phyloP scores from a whole-genome alignment of 164 flowering plant species.

The Tinospora cordifolia region DNA sequence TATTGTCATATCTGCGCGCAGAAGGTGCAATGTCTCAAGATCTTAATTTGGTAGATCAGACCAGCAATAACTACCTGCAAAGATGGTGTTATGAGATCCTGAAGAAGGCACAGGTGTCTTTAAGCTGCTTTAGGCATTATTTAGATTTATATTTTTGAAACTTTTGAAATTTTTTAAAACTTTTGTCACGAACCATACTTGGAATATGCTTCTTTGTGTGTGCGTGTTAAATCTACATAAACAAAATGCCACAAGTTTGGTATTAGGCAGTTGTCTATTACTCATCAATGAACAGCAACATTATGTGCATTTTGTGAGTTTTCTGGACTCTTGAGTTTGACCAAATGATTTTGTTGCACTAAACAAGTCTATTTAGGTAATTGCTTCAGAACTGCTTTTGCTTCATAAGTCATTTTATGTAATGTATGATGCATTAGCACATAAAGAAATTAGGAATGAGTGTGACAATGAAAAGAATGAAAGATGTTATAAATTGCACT shows the following conservation, averaged over 20 bases:
- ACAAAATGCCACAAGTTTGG: background rate
- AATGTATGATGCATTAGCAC: too few relatives aligned
- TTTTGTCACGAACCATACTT: background rate
- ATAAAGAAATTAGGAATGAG: too few relatives aligned
- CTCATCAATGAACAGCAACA: background rate
- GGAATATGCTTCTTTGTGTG: background rate
- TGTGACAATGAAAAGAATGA: too few relatives aligned
- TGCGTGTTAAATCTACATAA: background rate
- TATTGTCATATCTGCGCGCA: constrained; percentile 11
- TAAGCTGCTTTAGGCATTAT: background rate
- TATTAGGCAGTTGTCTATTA: background rate
- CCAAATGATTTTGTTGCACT: too few relatives aligned
- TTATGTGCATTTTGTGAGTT: too few relatives aligned
- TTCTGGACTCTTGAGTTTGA: too few relatives aligned
- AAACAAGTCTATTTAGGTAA: too few relatives aligned
- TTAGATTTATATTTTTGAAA: too few relatives aligned
- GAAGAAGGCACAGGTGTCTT: constrained; percentile 15
- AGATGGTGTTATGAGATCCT: constrained; percentile 18
- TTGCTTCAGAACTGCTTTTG: too few relatives aligned
- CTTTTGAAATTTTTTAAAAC: too few relatives aligned
- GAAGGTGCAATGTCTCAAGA: constrained; percentile 12
- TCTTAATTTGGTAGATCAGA: constrained; percentile 12
- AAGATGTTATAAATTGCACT: too few relatives aligned
- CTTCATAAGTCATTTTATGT: too few relatives aligned
- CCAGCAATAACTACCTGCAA: constrained; percentile 13